Evolutionary conservation across 129 eudicot genomes (phyloP).

Genomic region (Calendula officinalis): DNA sequence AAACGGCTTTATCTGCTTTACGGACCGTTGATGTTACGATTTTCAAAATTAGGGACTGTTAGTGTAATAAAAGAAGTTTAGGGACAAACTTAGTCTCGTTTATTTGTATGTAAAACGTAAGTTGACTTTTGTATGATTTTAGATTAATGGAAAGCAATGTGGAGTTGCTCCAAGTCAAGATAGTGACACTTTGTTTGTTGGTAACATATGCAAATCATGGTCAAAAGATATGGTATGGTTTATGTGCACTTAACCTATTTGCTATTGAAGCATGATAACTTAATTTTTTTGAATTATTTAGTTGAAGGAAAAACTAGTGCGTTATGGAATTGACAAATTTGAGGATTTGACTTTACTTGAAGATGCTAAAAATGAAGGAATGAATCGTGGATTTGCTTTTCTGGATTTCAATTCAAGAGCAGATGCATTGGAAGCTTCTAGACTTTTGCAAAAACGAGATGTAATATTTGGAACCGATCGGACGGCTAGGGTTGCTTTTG

Average conservation of each 20-base stretch:
- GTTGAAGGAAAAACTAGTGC: slow-evolving; percentile 44
- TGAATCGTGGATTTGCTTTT: slow-evolving; percentile 48
- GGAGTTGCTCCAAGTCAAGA: slow-evolving; percentile 57
- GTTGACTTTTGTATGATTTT: neutral
- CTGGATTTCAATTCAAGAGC: slow-evolving; percentile 42
- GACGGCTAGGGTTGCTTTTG: slow-evolving; percentile 47
- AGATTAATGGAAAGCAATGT: slow-evolving; percentile 52
- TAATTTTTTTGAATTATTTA: slow-evolving; percentile 8
- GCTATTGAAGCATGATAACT: slow-evolving; percentile 9
- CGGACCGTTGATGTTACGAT: no score
- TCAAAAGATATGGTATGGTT: slow-evolving; percentile 43
- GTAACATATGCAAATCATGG: slow-evolving; percentile 51
- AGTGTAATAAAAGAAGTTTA: no score
- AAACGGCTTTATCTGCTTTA: no score
- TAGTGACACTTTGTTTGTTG: slow-evolving; percentile 47
- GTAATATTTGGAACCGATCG: slow-evolving; percentile 47
- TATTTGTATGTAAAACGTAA: neutral
- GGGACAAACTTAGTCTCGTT: no score
- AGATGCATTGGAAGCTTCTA: slow-evolving; percentile 49
- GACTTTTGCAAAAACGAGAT: slow-evolving; percentile 43
- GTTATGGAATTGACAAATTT: slow-evolving; percentile 43
- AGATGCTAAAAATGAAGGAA: slow-evolving; percentile 40
- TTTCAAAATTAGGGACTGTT: no score
- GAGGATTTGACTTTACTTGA: slow-evolving; percentile 47
- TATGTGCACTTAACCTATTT: neutral